A percentile compares a stretch with the other conserved stretches of the same genome.
Conservation (phyloP, 495 filamentous ascomycete genomes). For the Bathelium albidoporum region DNA sequence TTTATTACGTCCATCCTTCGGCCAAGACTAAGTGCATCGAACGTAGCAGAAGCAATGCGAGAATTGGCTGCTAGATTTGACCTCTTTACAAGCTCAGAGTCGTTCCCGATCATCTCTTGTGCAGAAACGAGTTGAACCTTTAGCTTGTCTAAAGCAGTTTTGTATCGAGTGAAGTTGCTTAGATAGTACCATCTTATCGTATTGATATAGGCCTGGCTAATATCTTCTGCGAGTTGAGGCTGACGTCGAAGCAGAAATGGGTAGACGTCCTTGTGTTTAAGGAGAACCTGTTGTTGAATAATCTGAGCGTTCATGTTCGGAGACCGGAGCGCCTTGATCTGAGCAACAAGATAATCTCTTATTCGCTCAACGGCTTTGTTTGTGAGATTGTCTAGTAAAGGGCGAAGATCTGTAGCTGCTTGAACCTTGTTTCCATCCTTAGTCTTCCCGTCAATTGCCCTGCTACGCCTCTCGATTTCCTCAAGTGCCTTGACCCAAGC, state of each 20-base stretch:
- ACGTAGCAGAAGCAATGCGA: slow-evolving; percentile 38
- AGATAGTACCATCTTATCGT: slow-evolving; percentile 98
- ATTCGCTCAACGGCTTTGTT: slow-evolving; percentile 90
- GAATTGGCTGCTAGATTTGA: not conserved
- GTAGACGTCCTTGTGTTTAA: slow-evolving; percentile 79
- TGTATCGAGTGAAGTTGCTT: slow-evolving; percentile 83
- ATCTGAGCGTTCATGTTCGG: slow-evolving; percentile 94
- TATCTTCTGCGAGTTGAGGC: slow-evolving; percentile 67
- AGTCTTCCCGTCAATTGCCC: slow-evolving; percentile 54
- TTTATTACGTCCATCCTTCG: slow-evolving; percentile 71
- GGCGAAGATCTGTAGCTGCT: slow-evolving; percentile 71
- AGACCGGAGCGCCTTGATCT: slow-evolving; percentile 84
- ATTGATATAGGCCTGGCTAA: slow-evolving; percentile 89
- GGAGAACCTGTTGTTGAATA: slow-evolving; percentile 81
- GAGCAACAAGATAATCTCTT: slow-evolving; percentile 82
- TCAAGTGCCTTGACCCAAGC: slow-evolving; percentile 75
- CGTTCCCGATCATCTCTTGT: slow-evolving; percentile 74
- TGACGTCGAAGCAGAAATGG: slow-evolving; percentile 74
- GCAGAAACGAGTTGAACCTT: slow-evolving; percentile 74
- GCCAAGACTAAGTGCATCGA: slow-evolving; percentile 82
- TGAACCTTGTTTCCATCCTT: slow-evolving; percentile 55
- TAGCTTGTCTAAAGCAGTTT: slow-evolving; percentile 70
- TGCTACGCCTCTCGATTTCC: slow-evolving; percentile 71
- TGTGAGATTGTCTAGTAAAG: slow-evolving; percentile 70
- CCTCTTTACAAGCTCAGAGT: slow-evolving; percentile 30